These are phyloP conservation scores for Fomitopsis schrenkii DNA, from an alignment of 1,284 basidiomycete genomes.

Conservation along the genomic window DNA sequence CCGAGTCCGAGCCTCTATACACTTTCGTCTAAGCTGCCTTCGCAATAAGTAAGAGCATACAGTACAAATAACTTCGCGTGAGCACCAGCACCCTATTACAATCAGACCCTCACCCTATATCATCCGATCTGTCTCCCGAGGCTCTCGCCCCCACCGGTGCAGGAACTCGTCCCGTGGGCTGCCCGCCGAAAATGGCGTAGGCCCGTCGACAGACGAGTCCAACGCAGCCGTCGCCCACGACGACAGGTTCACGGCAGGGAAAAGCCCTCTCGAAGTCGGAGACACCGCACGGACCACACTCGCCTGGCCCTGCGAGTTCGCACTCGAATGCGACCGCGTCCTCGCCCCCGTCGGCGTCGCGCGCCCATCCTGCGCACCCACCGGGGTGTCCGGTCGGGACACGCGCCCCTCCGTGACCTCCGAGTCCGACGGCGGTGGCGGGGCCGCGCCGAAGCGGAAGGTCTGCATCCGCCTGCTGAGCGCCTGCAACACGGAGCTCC, in stretches of 20 bases:
- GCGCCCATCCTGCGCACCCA: conserved; percentile 6
- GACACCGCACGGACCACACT: conserved; percentile 11
- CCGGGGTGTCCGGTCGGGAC: conserved; percentile 14
- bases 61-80: neutral
- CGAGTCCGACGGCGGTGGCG: conserved; percentile 7
- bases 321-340: conserved; percentile 9
- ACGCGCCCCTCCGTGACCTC: neutral
- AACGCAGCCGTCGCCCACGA: conserved; percentile 24
- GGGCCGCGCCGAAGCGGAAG: conserved; percentile 21
- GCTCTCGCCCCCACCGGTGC: conserved; percentile 16
- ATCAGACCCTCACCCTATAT: neutral
- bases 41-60: neutral
- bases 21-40: neutral
- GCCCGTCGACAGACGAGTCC: conserved; percentile 6
- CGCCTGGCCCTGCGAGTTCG: neutral
- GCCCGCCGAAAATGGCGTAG: conserved; percentile 11
- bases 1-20: neutral
- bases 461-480: conserved; percentile 50
- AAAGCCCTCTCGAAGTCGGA: conserved; percentile 15
- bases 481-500: conserved; percentile 46
- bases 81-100: neutral
- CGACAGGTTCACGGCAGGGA: conserved; percentile 22
- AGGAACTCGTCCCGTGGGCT: conserved; percentile 22
- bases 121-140: neutral
- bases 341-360: conserved; percentile 9